Evolutionary conservation across 2,329 filamentous ascomycete species (phyloP).

Genomic region (Pleurostoma richardsiae): DNA sequence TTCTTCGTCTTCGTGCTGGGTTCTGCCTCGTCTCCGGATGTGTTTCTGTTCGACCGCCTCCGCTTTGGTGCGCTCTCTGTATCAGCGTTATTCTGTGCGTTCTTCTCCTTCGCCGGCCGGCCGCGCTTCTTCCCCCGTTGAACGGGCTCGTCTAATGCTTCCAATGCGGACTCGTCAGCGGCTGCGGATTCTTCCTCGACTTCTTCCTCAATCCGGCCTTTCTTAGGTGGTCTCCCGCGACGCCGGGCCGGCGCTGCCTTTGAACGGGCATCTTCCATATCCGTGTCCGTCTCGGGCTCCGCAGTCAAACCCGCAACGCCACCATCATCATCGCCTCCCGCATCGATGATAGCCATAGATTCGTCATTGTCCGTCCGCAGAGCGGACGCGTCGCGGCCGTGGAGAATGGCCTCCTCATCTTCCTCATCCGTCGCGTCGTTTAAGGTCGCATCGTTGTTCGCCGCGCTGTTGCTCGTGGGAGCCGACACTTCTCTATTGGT

Average conservation of each 20-base stretch:
- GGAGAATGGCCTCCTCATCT: slow-evolving; percentile 13
- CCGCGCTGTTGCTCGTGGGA: slow-evolving; percentile 21
- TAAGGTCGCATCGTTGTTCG: slow-evolving; percentile 13
- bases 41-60: slow-evolving; percentile 13
- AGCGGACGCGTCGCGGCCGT: slow-evolving; percentile 7
- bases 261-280: slow-evolving; percentile 12
- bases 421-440: slow-evolving; percentile 17
- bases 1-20: slow-evolving; percentile 12
- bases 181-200: slow-evolving; percentile 6
- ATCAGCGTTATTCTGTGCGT: slow-evolving; percentile 8
- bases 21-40: slow-evolving; percentile 13
- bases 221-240: slow-evolving; percentile 6
- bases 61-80: slow-evolving; percentile 16
- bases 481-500: neutral
- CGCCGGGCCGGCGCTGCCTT: slow-evolving; percentile 7
- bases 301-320: slow-evolving; percentile 12
- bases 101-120: slow-evolving; percentile 13
- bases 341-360: slow-evolving; percentile 14
- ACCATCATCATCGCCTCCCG: slow-evolving; percentile 26
- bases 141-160: slow-evolving; percentile 5
- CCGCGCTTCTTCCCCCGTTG: slow-evolving; percentile 12
- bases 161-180: slow-evolving; percentile 7
- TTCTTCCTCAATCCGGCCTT: slow-evolving; percentile 6
- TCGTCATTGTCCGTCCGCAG: slow-evolving; percentile 12
- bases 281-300: slow-evolving; percentile 20